phyloP scores from a whole-genome alignment of 306 rosid species.

The Dalbergia cultrata region DNA sequence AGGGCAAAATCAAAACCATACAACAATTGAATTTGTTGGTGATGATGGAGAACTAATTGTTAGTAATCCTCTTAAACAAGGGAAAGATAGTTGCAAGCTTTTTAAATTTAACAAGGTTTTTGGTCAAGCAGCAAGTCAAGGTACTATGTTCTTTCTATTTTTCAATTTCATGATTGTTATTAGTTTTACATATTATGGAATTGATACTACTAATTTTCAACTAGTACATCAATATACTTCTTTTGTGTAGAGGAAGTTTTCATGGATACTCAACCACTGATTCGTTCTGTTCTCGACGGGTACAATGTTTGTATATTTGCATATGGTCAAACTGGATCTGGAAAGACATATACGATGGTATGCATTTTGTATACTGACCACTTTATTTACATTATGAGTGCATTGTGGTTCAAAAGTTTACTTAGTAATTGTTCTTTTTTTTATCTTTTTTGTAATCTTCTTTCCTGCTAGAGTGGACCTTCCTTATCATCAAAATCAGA shows the following conservation, averaged over 20 bases:
- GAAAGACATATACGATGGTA: slow-evolving; percentile 99
- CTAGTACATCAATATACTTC: slow-evolving; percentile 19
- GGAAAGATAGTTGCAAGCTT: slow-evolving; percentile 81
- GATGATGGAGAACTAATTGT: slow-evolving; percentile 91
- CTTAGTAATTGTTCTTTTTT: slow-evolving; percentile 11
- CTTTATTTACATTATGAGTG: slow-evolving; percentile 35
- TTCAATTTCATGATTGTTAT: slow-evolving; percentile 12
- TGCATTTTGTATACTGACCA: slow-evolving; percentile 33
- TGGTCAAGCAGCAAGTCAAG: slow-evolving; percentile 86
- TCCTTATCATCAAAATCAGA: slow-evolving; percentile 73
- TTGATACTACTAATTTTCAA: slow-evolving; percentile 26
- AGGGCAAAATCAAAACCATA: slow-evolving; percentile 84
- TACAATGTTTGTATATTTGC: slow-evolving; percentile 99
- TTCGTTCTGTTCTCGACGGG: slow-evolving; percentile 97
- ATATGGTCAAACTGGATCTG: slow-evolving; percentile 99
- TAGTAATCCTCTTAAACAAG: slow-evolving; percentile 87
- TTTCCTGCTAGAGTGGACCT: slow-evolving; percentile 82
- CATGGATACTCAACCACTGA: slow-evolving; percentile 84
- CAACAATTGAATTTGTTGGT: slow-evolving; percentile 82
- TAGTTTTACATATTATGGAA: slow-evolving; percentile 34
- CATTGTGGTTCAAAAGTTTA: slow-evolving; percentile 31
- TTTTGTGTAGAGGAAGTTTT: slow-evolving; percentile 81
- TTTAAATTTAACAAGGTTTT: slow-evolving; percentile 97
- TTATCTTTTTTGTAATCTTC: no score
- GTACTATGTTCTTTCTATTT: slow-evolving; percentile 52